A percentile compares a stretch with the other conserved stretches of the same genome.
Evolutionary conservation across 2,329 filamentous ascomycete genomes (phyloP).

Genomic region (Nothopassalora personata): DNA sequence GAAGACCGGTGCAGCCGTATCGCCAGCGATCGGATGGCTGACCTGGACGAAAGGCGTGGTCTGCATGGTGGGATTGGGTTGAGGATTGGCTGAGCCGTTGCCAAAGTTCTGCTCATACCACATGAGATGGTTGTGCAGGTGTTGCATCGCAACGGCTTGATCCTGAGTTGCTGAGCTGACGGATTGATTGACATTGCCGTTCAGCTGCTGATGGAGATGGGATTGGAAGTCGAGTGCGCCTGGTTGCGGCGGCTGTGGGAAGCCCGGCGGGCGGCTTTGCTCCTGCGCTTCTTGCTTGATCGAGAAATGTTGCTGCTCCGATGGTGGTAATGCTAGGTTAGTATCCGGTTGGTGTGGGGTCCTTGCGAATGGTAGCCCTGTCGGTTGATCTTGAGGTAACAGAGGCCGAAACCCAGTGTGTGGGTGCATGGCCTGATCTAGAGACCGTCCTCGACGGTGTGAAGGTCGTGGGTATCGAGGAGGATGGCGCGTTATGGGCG

Average conservation of each 20-base stretch:
- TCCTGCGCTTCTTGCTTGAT: slow-evolving; percentile 80
- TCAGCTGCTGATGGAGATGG: slow-evolving; percentile 50
- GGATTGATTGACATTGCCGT: slow-evolving; percentile 30
- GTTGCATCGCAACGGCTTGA: slow-evolving; percentile 21
- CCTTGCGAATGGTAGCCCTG: slow-evolving; percentile 34
- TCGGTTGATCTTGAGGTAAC: slow-evolving; percentile 43
- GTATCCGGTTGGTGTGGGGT: slow-evolving; percentile 37
- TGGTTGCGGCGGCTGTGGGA: slow-evolving; percentile 19
- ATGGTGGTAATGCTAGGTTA: slow-evolving; percentile 57
- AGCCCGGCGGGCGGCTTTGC: slow-evolving; percentile 76
- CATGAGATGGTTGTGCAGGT: slow-evolving; percentile 28
- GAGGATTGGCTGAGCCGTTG: slow-evolving; percentile 11
- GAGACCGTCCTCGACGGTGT: slow-evolving; percentile 77
- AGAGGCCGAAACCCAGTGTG: slow-evolving; percentile 47
- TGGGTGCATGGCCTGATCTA: slow-evolving; percentile 55
- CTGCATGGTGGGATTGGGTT: slow-evolving; percentile 14
- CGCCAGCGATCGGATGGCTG: slow-evolving; percentile 16
- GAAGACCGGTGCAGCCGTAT: slow-evolving; percentile 20
- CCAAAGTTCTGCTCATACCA: slow-evolving; percentile 29
- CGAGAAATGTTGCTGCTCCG: slow-evolving; percentile 70
- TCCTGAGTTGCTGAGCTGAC: slow-evolving; percentile 20
- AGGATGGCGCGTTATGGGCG: slow-evolving; percentile 49
- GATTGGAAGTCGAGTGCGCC: slow-evolving; percentile 37
- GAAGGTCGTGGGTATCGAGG: slow-evolving; percentile 31
- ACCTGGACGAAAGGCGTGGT: slow-evolving; percentile 19